These are phyloP conservation scores for Calonectria multiphialidica DNA, from an alignment of 2,329 filamentous ascomycete species.

Conservation along the genomic window DNA sequence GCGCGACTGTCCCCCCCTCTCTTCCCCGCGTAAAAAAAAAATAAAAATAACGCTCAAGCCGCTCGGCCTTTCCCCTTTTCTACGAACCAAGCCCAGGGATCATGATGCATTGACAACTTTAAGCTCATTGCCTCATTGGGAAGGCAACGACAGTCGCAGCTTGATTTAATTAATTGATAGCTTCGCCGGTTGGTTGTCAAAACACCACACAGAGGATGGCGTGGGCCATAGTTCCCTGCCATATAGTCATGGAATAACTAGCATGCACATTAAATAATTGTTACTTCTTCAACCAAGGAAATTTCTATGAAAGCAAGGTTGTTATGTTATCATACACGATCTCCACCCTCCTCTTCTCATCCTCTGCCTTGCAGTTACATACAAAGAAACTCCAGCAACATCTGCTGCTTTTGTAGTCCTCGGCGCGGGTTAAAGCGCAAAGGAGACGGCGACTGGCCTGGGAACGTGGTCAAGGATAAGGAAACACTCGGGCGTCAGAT, in stretches of 20 bases:
- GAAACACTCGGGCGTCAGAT: slow-evolving; percentile 16
- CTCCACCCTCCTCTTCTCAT: slow-evolving; percentile 4
- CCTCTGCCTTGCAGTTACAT: not conserved
- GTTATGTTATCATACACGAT: slow-evolving; percentile 28
- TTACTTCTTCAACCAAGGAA: slow-evolving; percentile 13
- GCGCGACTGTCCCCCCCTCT: not conserved
- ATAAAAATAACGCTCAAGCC: slow-evolving; percentile 45
- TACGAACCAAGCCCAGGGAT: slow-evolving; percentile 21
- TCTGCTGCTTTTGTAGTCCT: not conserved
- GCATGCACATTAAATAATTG: not conserved
- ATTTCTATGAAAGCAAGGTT: slow-evolving; percentile 19
- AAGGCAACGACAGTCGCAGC: not conserved
- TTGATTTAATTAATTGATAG: not conserved
- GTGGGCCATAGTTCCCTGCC: not conserved
- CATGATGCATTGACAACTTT: slow-evolving; percentile 10
- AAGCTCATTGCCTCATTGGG: slow-evolving; percentile 30
- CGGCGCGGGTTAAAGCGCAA: not conserved
- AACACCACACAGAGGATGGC: not conserved
- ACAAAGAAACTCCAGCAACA: slow-evolving; percentile 13
- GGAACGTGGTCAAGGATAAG: not conserved
- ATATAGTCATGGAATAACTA: not conserved
- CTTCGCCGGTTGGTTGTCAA: not conserved
- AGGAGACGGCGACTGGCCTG: not conserved
- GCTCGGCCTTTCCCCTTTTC: slow-evolving; percentile 25
- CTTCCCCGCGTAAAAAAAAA: slow-evolving; percentile 10